Conservation (phyloP, 2,329 filamentous ascomycete species). For the Penicillium sp. region DNA sequence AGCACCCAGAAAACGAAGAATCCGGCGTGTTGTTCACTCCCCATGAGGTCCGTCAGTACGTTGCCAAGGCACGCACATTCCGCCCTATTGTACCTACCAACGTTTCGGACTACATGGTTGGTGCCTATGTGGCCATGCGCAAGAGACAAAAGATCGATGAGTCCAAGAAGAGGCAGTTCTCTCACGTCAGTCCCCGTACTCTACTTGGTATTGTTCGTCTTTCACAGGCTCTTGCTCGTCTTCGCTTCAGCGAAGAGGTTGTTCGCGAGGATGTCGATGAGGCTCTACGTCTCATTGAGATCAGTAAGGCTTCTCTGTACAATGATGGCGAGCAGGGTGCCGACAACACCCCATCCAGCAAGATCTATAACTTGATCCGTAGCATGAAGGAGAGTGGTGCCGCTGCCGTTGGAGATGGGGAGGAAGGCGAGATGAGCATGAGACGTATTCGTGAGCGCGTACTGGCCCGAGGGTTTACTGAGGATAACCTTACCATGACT, state of each 20-base stretch:
- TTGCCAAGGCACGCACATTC: constrained; percentile 86
- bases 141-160: constrained; percentile 90
- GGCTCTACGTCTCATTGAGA: constrained; percentile 83
- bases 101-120: constrained; percentile 94
- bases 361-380: constrained; percentile 94
- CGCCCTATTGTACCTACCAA: constrained; percentile 79
- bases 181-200: constrained; percentile 90
- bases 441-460: constrained; percentile 86
- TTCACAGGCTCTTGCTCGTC: constrained; percentile 85
- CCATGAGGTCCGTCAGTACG: constrained; percentile 91
- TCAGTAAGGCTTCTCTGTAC: constrained; percentile 87
- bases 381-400: constrained; percentile 82
- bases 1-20: constrained; percentile 74
- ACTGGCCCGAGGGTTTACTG: constrained; percentile 92
- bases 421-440: constrained; percentile 75
- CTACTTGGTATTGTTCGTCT: constrained; percentile 89
- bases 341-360: constrained; percentile 76
- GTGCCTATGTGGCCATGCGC: constrained; percentile 91
- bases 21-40: constrained; percentile 79
- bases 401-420: constrained; percentile 71
- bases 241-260: constrained; percentile 83
- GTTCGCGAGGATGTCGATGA: constrained; percentile 94
- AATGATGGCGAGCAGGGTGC: constrained; percentile 63
- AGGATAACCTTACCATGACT: constrained; percentile 82
- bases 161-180: constrained; percentile 85